These are phyloP conservation scores for Tulasnella sp. DNA, from an alignment of 768 basidiomycete species.

Conservation along the genomic window DNA sequence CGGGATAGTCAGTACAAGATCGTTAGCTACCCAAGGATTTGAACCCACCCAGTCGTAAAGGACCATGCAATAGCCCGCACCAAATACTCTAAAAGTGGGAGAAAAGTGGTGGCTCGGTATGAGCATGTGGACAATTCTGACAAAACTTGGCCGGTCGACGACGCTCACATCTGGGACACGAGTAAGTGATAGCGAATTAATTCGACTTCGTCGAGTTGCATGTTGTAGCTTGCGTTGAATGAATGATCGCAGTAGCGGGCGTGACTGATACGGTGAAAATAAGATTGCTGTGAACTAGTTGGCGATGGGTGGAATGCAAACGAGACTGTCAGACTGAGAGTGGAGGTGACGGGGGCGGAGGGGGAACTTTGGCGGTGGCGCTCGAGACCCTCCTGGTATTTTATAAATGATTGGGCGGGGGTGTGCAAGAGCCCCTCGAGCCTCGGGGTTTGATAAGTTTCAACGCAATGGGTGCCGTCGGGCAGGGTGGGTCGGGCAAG, in stretches of 20 bases:
- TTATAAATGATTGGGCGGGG: background rate
- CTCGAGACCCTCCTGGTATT: background rate
- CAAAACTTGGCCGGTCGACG: no score
- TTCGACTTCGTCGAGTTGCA: background rate
- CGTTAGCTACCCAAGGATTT: background rate
- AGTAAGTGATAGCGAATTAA: background rate
- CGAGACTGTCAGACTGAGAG: background rate
- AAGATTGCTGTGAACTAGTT: background rate
- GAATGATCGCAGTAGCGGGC: background rate
- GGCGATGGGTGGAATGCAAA: background rate
- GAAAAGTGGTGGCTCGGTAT: background rate
- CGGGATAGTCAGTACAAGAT: background rate
- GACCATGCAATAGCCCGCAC: background rate
- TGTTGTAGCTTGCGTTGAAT: background rate
- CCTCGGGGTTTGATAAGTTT: no score
- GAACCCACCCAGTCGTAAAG: constrained; percentile 4
- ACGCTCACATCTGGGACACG: background rate
- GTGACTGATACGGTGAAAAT: background rate
- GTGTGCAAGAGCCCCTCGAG: no score
- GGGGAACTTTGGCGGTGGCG: background rate
- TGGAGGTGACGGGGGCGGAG: background rate
- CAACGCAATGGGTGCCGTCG: no score
- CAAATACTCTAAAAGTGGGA: background rate
- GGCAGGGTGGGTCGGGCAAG: no score
- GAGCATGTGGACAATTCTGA: background rate